A percentile compares a stretch with the other conserved stretches of the same genome.
Evolutionary conservation across 495 filamentous ascomycete species (phyloP).

Genomic region (Trichodelitschia bisporula): DNA sequence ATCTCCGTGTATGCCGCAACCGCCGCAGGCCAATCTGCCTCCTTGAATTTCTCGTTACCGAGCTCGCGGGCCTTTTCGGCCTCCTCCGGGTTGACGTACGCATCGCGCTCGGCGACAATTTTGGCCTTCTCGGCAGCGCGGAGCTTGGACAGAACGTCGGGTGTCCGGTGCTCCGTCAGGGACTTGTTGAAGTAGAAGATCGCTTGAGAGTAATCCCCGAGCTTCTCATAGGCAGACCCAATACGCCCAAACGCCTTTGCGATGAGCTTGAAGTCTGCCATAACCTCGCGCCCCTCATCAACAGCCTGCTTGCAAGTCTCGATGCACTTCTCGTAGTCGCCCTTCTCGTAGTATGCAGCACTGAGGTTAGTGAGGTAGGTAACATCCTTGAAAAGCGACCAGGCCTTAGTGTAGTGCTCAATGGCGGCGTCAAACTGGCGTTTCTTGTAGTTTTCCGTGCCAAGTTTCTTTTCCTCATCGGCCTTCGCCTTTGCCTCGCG

Average conservation of each 20-base stretch:
- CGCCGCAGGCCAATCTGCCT: slow-evolving; percentile 83
- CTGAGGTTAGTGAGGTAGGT: slow-evolving; percentile 93
- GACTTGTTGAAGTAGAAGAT: slow-evolving; percentile 83
- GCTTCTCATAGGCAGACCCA: slow-evolving; percentile 73
- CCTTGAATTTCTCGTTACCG: slow-evolving; percentile 90
- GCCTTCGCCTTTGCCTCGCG: slow-evolving; percentile 80
- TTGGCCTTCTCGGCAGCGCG: slow-evolving; percentile 81
- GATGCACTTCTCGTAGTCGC: slow-evolving; percentile 68
- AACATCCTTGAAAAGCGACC: slow-evolving; percentile 86
- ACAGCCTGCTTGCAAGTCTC: slow-evolving; percentile 69
- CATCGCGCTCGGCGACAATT: slow-evolving; percentile 44
- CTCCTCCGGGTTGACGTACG: slow-evolving; percentile 75
- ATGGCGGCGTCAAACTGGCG: slow-evolving; percentile 84
- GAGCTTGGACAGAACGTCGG: slow-evolving; percentile 79
- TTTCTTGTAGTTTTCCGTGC: slow-evolving; percentile 95
- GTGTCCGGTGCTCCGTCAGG: slow-evolving; percentile 87
- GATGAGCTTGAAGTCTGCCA: slow-evolving; percentile 89
- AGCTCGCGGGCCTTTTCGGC: slow-evolving; percentile 90
- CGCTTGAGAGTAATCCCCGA: slow-evolving; percentile 52
- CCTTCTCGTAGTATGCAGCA: slow-evolving; percentile 88
- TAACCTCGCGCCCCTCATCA: slow-evolving; percentile 62
- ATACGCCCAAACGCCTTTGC: slow-evolving; percentile 89
- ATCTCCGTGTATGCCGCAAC: slow-evolving; percentile 93
- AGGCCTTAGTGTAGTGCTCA: slow-evolving; percentile 85
- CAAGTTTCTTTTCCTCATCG: slow-evolving; percentile 82